Evolutionary conservation across 352 stramenopile genomes (phyloP), one percentile per base, ranked within the genome.

Genomic region (Phytophthora megakarya): DNA sequence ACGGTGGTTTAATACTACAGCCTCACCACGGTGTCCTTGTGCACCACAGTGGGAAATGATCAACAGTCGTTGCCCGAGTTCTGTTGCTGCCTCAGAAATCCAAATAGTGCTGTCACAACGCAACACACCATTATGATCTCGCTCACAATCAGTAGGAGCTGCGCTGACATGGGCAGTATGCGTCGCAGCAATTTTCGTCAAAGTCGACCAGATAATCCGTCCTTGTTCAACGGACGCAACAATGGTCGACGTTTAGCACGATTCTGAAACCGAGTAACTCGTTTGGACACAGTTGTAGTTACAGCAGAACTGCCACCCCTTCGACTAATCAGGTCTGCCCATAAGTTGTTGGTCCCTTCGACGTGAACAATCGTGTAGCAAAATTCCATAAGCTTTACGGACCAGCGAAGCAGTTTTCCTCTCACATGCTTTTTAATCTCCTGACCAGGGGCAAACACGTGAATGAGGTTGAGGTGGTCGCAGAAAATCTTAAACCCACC

Each of bases 251-350:
- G 26, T 9, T 32, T 9, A 32, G 13, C 50, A 23, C 19, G 5
- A 5, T 12, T n/a, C 21, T 47, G 40, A 12, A 15, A 47, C 11
- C 40, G 40, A 3, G 40, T 47, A 1, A 48, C 11, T 35, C 42
- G 21, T 22, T 48, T 48, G 22, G 33, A 33, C 3, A 13, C 33
- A 21, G 42, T 3, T 19, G 16, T 3, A 8, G 9, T 43, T 9
- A 3, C 6, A 3, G 9, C 16, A 22, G 11, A 9, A 15, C 16
- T 43, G 21, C 42, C 37, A 22, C 9, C 42, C 59, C 59, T 61
- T 3, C 39, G 40, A 42, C 47, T 49, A 9, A 61, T 43, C 59
- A 67, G 48, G 28, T 67, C 59, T 0, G 59, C 59, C 59, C 59
- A 66, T 3, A 60, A 4, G 15, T 60, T 60, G 39, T 23, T 50